Evolutionary conservation across 495 filamentous ascomycete genomes (phyloP).

Genomic region (Physcia stellaris): DNA sequence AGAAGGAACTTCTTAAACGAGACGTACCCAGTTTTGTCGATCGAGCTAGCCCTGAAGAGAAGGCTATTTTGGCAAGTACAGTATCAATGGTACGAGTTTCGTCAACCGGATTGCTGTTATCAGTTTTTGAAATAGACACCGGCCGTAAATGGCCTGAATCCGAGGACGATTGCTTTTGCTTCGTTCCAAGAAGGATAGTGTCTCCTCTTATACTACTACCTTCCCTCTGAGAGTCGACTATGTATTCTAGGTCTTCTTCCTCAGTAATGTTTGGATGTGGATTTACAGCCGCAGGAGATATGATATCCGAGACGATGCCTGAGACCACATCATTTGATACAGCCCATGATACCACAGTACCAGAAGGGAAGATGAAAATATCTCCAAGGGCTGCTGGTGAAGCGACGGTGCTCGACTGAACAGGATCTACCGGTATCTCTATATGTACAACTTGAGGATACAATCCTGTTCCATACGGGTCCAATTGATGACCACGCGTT

Average conservation of each 20-base stretch:
- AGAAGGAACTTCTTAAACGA: no score
- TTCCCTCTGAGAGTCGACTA: slow-evolving; percentile 60
- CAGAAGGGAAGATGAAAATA: slow-evolving; percentile 93
- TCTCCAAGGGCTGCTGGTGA: slow-evolving; percentile 59
- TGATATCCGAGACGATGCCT: slow-evolving; percentile 55
- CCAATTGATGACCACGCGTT: slow-evolving; percentile 51
- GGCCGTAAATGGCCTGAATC: no score
- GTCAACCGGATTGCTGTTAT: slow-evolving; percentile 5
- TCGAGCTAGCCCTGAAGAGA: slow-evolving; percentile 86
- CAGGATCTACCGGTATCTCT: slow-evolving; percentile 44
- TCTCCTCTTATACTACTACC: slow-evolving; percentile 74
- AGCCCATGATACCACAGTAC: slow-evolving; percentile 87
- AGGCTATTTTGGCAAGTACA: slow-evolving; percentile 85
- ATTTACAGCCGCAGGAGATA: slow-evolving; percentile 62
- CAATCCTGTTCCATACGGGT: slow-evolving; percentile 46
- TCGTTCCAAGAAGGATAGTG: slow-evolving; percentile 80
- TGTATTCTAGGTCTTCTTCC: slow-evolving; percentile 86
- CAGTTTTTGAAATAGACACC: slow-evolving; percentile 1
- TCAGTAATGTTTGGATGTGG: slow-evolving; percentile 48
- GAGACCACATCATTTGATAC: slow-evolving; percentile 57
- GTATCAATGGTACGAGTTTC: slow-evolving; percentile 46
- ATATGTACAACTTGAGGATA: slow-evolving; percentile 56
- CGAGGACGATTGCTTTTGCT: no score
- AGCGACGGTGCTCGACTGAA: slow-evolving; percentile 43
- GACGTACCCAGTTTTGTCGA: slow-evolving; percentile 93